phyloP scores from a whole-genome alignment of 2,329 filamentous ascomycete species.

The Sporothrix brasiliensis region DNA sequence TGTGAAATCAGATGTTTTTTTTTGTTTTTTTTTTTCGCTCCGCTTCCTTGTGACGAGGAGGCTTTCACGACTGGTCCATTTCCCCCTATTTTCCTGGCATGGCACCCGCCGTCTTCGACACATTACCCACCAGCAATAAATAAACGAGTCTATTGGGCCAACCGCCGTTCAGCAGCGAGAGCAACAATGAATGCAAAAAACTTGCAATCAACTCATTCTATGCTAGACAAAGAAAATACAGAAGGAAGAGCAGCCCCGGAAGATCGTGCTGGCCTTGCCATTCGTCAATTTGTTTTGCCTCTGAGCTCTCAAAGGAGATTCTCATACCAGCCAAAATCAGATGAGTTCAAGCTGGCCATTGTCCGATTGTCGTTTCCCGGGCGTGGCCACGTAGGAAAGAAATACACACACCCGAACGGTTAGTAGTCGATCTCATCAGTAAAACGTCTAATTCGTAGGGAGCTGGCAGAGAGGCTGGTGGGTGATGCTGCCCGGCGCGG shows the following conservation, averaged over 20 bases:
- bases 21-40: slow-evolving; percentile 31
- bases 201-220: neutral
- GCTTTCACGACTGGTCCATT: slow-evolving; percentile 13
- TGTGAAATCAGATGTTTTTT: slow-evolving; percentile 32
- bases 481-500: neutral
- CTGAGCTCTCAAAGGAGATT: neutral
- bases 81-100: slow-evolving; percentile 16
- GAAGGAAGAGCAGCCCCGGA: neutral
- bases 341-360: neutral
- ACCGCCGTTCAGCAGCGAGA: slow-evolving; percentile 15
- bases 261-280: neutral
- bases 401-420: neutral
- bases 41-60: slow-evolving; percentile 20
- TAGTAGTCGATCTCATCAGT: neutral
- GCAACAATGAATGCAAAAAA: neutral
- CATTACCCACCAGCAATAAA: neutral
- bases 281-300: neutral
- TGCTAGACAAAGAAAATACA: neutral
- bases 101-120: neutral
- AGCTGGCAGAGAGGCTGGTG: neutral
- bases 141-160: slow-evolving; percentile 11
- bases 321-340: slow-evolving; percentile 5
- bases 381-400: neutral
- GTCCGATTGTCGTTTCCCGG: neutral
- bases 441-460: neutral